Evolutionary conservation across 768 basidiomycete species (phyloP), one percentile per base, ranked within the genome.

Genomic region (Royoungia palumana): DNA sequence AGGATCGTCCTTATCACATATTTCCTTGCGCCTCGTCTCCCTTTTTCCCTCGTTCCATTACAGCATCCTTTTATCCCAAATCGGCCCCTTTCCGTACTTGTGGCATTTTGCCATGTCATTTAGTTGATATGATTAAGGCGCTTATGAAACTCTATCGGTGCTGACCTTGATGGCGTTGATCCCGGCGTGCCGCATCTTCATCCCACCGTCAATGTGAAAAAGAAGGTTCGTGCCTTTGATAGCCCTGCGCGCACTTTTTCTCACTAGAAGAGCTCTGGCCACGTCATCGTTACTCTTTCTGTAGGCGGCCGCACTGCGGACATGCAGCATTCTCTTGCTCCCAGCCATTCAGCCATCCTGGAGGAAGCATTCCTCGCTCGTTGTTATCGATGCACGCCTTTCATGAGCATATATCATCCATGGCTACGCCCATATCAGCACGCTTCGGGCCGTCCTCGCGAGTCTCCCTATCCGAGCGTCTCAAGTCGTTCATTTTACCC

Each of bases 71-170:
- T 11, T 44, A 21, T 20, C 47, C 47, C 37, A 34, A 54, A 50
- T 53, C 20, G 49, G 49, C 28, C 28, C 28, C 28, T 28, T 28
- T 9, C 11, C 28, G 28, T 10, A 46, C 49, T 57, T 44, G 55
- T 44, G 35, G 48, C 49, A 47, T 62, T 35, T 25, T 53, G 47
- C 41, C 36, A 50, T 59, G 57, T 57, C 51, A 54, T 64, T n/a
- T 51, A 44, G 47, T 49, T 50, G 50, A 56, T 58, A 63, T 54
- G 53, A 65, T 54, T 35, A 49, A 54, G 44, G 44, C 42, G 53
- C 44, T 53, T 63, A 65, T 65, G 62, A 65, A 65, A 64, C 62
- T 49, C 52, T 63, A 65, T 53, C 54, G 52, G 48, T 35, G 22
- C 24, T 47, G 51, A 49, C 52, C 30, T 60, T 60, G 60, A 60